Percentiles rank a stretch among this genome's conserved stretches.
These are phyloP conservation scores for Eutypella sp. DNA, from an alignment of 2,329 filamentous ascomycete genomes.

Conservation along the genomic window DNA sequence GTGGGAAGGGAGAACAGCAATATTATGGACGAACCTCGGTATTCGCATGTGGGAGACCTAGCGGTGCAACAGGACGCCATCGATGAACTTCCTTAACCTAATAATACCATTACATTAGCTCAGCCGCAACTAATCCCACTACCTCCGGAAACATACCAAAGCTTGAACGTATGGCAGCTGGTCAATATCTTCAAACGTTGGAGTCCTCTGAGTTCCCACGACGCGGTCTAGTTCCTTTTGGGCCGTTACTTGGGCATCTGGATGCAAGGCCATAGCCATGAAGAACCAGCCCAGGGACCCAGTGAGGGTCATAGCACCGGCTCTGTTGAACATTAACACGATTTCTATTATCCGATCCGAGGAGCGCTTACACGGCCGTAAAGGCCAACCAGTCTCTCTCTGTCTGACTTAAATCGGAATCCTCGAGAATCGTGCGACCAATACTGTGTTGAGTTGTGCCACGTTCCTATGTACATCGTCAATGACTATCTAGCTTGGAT, in stretches of 20 bases:
- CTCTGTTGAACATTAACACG: not conserved
- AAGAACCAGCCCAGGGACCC: not conserved
- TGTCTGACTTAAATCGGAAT: not conserved
- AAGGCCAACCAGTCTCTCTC: not conserved
- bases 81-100: not conserved
- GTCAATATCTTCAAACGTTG: not conserved
- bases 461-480: not conserved
- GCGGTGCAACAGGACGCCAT: not conserved
- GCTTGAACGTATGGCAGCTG: not conserved
- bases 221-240: not conserved
- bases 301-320: not conserved
- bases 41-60: not conserved
- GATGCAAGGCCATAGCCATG: not conserved
- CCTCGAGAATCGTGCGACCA: not conserved
- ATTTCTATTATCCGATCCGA: not conserved
- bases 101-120: not conserved
- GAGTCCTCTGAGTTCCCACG: not conserved
- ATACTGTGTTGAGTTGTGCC: not conserved
- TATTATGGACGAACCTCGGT: not conserved
- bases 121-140: not conserved
- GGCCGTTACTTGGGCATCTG: not conserved
- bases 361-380: not conserved
- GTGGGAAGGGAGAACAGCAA: not conserved
- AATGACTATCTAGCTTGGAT: not conserved
- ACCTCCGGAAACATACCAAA: not conserved